Conservation (phyloP, 2,329 filamentous ascomycete genomes). For the Penicillium aurantiogriseum region DNA sequence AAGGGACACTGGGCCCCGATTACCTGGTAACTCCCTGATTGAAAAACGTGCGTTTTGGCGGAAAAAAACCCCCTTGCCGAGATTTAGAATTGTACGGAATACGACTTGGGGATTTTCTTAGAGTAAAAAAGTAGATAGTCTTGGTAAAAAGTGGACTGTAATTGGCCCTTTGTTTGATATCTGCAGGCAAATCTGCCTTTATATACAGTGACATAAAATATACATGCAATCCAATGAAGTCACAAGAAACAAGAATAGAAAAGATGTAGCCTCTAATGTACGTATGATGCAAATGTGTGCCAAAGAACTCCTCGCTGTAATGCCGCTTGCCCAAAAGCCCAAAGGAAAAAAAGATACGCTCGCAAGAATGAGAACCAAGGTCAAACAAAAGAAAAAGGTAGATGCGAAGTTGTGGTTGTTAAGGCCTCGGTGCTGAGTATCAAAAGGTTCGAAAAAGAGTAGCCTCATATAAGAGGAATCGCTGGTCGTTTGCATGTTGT, state of each 20-base stretch:
- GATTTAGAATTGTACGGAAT: background rate
- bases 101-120: background rate
- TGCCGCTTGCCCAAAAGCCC: background rate
- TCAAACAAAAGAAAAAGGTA: constrained; percentile 6
- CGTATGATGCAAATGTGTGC: background rate
- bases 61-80: background rate
- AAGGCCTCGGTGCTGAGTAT: background rate
- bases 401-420: background rate
- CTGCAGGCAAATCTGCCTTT: background rate
- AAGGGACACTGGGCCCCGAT: background rate
- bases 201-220: background rate
- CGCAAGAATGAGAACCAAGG: background rate
- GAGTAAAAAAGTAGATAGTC: background rate
- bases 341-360: background rate
- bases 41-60: background rate
- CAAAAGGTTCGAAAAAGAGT: background rate
- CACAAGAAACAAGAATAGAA: constrained; percentile 1
- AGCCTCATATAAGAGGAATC: background rate
- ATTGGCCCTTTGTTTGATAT: background rate
- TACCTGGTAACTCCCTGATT: background rate
- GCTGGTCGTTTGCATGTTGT: background rate
- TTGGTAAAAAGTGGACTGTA: background rate
- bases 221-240: background rate
- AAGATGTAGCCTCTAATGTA: background rate
- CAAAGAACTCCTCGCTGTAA: constrained; percentile 9